Evolutionary conservation across 352 stramenopile genomes (phyloP), one percentile per base, ranked within the genome.

Genomic region (Pythium sp.): DNA sequence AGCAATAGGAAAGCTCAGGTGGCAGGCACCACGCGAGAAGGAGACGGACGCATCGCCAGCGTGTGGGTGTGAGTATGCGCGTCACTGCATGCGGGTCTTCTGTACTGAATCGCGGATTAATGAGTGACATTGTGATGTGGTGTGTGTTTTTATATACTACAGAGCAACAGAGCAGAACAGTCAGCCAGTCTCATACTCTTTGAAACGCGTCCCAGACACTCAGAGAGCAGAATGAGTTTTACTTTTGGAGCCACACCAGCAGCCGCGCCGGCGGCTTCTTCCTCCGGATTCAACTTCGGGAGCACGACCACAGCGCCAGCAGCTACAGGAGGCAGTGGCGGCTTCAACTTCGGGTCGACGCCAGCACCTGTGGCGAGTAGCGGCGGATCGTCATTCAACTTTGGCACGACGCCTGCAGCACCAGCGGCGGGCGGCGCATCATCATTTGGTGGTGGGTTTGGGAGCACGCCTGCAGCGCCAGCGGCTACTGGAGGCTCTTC

Each of bases 231-330:
- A 7, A 72, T 73, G 32, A 77, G 79, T 15, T 90, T 90, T 38
- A 82, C 75, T 4, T 92, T 92, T 75, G 81, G 84, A 54, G 67
- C 41, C 11, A 67, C 41, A n/a, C 62, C 41, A 24, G 63, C 72
- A 11, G 36, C 65, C 2, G 68, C 73, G 5, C 53, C 74, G 18
- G 60, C 79, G n/a, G 43, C 18, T 22, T 54, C 71, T 1, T 71
- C 63, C 30, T 63, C 72, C 38, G 74, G 71, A 24, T 87, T 87
- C 46, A 78, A 47, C 32, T 86, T 84, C 64, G 77, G 79, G 30
- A 58, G 62, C 9, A 68, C 79, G 0, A 64, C 71, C 4, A 30
- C 55, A 2, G 55, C 55, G 51, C 55, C 55, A 26, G 55, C 55
- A 43, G 15, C 28, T 20, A 60, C 55, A 60, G 55, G 55, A 38